Percentiles rank a stretch among this genome's conserved stretches.
These are phyloP conservation scores for Aspergillus fructus DNA, from an alignment of 2,329 filamentous ascomycete species.

Conservation along the genomic window DNA sequence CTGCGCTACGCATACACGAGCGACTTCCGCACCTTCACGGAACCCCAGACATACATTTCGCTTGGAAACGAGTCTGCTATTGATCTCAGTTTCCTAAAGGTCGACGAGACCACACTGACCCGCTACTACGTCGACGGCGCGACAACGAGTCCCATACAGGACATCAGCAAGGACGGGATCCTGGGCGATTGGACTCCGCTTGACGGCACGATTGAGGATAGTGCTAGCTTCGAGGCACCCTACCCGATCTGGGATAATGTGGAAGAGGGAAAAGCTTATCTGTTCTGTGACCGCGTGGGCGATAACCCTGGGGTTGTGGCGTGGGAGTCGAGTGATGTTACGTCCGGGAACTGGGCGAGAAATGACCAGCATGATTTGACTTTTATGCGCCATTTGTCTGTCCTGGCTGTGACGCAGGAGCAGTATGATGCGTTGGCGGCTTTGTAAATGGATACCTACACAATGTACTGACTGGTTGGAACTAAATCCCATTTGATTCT, in stretches of 20 bases:
- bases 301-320: constrained; percentile 8
- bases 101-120: constrained; percentile 8
- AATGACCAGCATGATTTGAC: constrained; percentile 9
- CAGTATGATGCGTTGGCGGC: constrained; percentile 17
- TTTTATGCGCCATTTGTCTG: constrained; percentile 14
- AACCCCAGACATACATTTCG: constrained; percentile 12
- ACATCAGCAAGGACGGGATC: constrained; percentile 14
- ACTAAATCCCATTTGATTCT: too few species aligned
- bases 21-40: constrained; percentile 17
- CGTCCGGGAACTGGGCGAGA: constrained; percentile 1
- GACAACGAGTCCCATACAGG: constrained; percentile 3
- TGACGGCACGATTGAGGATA: constrained; percentile 5
- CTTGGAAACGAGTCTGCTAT: constrained; percentile 5
- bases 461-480: too few species aligned
- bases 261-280: constrained; percentile 9
- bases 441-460: constrained; percentile 32
- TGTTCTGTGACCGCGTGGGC: constrained; percentile 12
- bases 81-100: constrained; percentile 11
- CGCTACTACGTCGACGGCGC: constrained; percentile 15
- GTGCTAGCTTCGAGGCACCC: constrained; percentile 13
- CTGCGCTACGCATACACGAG: constrained; percentile 16
- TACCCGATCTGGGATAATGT: constrained; percentile 18
- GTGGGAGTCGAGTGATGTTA: constrained; percentile 11
- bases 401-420: constrained; percentile 10
- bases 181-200: constrained; percentile 13